phyloP scores from a whole-genome alignment of 345 rosid genomes.

The Citrus trifoliata region DNA sequence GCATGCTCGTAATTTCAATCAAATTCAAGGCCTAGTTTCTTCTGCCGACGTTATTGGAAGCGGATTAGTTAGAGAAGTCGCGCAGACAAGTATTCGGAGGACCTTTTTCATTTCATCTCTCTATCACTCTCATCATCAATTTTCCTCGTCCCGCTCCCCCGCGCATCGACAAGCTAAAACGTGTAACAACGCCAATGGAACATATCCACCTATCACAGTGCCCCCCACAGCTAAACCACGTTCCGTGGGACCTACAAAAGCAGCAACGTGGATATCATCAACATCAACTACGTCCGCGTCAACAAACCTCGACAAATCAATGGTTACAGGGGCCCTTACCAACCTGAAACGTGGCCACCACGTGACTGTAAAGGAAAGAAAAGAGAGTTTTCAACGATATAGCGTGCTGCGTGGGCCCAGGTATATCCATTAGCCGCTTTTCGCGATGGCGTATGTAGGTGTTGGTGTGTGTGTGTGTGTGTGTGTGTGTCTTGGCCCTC shows the following conservation, averaged over 20 bases:
- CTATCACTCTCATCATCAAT: not conserved
- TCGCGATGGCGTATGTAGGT: conserved; percentile 1
- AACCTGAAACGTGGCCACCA: conserved; percentile 18
- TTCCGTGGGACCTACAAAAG: not conserved
- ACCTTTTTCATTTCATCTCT: not conserved
- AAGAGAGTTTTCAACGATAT: not conserved
- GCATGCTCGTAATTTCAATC: not conserved
- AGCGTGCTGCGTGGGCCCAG: conserved; percentile 8
- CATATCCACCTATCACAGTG: not conserved
- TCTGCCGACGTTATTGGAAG: not conserved
- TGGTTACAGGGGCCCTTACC: not conserved
- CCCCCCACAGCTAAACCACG: not conserved
- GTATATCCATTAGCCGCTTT: conserved; percentile 30
- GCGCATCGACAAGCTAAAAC: not conserved
- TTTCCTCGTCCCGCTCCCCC: conserved; percentile 7
- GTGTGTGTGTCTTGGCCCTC: not conserved
- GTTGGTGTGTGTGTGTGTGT: no score
- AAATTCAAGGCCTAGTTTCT: not conserved
- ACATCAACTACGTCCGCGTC: not conserved
- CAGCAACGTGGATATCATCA: not conserved
- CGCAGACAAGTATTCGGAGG: not conserved
- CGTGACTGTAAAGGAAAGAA: not conserved
- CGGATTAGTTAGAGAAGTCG: not conserved
- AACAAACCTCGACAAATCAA: not conserved
- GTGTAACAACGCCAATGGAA: conserved; percentile 1